Percentiles rank a stretch among this genome's conserved stretches.
Evolutionary conservation across 768 basidiomycete genomes (phyloP).

Genomic region (Psilocybe cubensis): DNA sequence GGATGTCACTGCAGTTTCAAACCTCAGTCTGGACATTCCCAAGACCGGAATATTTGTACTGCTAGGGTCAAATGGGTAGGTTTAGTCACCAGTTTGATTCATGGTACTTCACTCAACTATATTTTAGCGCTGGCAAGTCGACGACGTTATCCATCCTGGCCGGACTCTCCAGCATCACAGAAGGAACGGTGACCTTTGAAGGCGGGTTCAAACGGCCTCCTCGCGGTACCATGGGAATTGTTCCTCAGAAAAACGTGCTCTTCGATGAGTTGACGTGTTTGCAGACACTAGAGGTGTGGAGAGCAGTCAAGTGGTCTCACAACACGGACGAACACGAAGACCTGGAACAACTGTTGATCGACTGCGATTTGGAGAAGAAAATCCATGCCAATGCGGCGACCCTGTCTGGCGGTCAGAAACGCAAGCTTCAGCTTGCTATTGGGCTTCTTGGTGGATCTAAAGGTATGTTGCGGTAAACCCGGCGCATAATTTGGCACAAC

Average conservation of each 20-base stretch:
- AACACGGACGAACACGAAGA: conserved; percentile 53
- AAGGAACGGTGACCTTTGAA: conserved; percentile 60
- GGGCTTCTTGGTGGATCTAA: conserved; percentile 78
- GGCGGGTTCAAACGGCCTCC: conserved; percentile 57
- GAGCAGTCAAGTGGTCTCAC: conserved; percentile 67
- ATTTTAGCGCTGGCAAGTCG: conserved; percentile 72
- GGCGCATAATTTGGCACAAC: not conserved
- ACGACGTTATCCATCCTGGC: conserved; percentile 71
- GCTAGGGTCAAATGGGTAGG: conserved; percentile 71
- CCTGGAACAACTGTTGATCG: conserved; percentile 62
- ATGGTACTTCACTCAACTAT: not conserved
- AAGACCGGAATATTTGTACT: conserved; percentile 78
- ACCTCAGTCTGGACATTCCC: conserved; percentile 72
- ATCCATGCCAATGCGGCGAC: conserved; percentile 66
- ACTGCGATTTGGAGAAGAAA: conserved; percentile 77
- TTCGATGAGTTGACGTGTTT: conserved; percentile 77
- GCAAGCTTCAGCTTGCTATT: conserved; percentile 83
- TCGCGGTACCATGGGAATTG: conserved; percentile 73
- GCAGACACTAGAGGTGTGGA: conserved; percentile 76
- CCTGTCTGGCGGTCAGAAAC: conserved; percentile 80
- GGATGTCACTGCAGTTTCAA: conserved; percentile 61
- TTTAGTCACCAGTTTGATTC: not conserved
- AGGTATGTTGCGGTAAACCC: conserved; percentile 36
- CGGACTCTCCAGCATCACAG: conserved; percentile 59
- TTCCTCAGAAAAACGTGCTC: conserved; percentile 84